Conservation (phyloP, 352 stramenopile genomes). For the Phytophthora brassicae region DNA sequence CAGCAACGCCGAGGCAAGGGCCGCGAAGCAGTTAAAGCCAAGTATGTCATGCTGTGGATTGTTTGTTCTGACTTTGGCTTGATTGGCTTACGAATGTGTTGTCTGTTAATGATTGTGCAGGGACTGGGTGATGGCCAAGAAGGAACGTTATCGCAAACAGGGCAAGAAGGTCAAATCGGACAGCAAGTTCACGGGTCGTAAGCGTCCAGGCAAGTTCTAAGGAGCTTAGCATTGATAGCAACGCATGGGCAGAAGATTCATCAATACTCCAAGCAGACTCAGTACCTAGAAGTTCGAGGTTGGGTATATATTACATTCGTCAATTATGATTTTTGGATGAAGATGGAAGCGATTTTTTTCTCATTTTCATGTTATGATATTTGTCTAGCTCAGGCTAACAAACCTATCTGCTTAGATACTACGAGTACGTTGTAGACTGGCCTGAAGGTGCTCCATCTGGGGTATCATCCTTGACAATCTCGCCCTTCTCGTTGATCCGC, state of each 20-base stretch:
- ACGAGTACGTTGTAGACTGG: too few relatives aligned
- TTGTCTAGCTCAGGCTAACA: slow-evolving; percentile 10
- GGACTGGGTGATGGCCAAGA: slow-evolving; percentile 98
- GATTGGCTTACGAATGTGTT: too few relatives aligned
- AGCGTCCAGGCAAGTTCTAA: slow-evolving; percentile 96
- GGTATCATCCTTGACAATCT: slow-evolving; percentile 65
- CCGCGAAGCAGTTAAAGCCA: slow-evolving; percentile 64
- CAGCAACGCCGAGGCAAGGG: slow-evolving; percentile 57
- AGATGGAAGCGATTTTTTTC: slow-evolving; percentile 19
- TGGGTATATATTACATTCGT: slow-evolving; percentile 66
- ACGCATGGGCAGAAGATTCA: slow-evolving; percentile 20
- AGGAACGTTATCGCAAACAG: slow-evolving; percentile 96
- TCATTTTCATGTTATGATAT: slow-evolving; percentile 15
- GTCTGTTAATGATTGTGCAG: slow-evolving; percentile 31
- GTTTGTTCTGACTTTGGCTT: too few relatives aligned
- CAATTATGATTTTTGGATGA: slow-evolving; percentile 23
- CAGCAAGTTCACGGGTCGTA: slow-evolving; percentile 98
- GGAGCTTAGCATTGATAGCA: slow-evolving; percentile 1
- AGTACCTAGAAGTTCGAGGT: background rate
- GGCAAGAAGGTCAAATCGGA: slow-evolving; percentile 97
- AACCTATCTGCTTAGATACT: too few relatives aligned
- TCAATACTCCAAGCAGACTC: slow-evolving; percentile 5
- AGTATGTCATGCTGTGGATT: slow-evolving; percentile 30
- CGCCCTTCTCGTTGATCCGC: slow-evolving; percentile 81
- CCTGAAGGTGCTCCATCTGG: slow-evolving; percentile 18